phyloP scores from a whole-genome alignment of 2,329 filamentous ascomycete species.

The Coniella lustricola region DNA sequence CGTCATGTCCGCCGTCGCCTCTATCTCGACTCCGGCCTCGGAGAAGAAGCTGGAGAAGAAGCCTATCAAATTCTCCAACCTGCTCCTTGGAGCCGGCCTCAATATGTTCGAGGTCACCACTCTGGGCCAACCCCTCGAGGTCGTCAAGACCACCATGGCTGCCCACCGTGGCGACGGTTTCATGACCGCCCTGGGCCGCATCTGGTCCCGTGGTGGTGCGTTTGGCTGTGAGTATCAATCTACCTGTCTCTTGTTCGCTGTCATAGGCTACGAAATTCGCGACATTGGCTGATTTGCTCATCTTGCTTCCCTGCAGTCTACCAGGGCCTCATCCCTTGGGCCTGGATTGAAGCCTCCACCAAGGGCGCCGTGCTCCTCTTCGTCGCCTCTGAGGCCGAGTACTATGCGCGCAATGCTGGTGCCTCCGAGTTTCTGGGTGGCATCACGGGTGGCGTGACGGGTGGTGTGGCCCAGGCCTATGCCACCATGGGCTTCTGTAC shows the following conservation, averaged over 20 bases:
- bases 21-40: conserved; percentile 41
- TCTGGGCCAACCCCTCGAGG: conserved; percentile 78
- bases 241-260: no score
- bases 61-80: conserved; percentile 98
- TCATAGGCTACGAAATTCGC: background rate
- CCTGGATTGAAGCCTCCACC: conserved; percentile 99
- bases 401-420: conserved; percentile 76
- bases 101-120: conserved; percentile 86
- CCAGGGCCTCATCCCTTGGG: conserved; percentile 98
- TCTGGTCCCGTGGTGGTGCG: conserved; percentile 90
- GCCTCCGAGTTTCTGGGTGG: conserved; percentile 82
- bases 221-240: conserved; percentile 71
- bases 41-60: conserved; percentile 80
- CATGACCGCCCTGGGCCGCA: conserved; percentile 68
- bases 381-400: conserved; percentile 97
- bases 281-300: background rate
- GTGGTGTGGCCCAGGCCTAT: conserved; percentile 95
- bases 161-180: conserved; percentile 91
- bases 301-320: conserved; percentile 61
- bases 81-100: conserved; percentile 87
- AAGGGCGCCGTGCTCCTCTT: conserved; percentile 99
- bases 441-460: conserved; percentile 84
- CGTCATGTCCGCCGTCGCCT: conserved; percentile 56
- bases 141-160: conserved; percentile 99
- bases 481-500: conserved; percentile 99